Evolutionary conservation across 148 eudicot species (phyloP).

Genomic region (Cornus florida): DNA sequence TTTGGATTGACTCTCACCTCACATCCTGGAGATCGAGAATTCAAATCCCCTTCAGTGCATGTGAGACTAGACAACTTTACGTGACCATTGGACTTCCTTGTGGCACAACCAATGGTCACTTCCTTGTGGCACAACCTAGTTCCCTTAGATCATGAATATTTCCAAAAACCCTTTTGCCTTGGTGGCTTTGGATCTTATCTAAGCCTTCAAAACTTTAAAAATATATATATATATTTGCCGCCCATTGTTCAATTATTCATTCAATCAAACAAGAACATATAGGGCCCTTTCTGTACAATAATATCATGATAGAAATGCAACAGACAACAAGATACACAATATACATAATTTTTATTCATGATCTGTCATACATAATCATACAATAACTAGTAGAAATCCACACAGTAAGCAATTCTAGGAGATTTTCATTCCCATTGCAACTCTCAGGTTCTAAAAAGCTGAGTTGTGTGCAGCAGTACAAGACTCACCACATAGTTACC

Average conservation of each 20-base stretch:
- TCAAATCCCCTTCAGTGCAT: too few species aligned
- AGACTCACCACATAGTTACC: background rate
- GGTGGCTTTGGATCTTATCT: too few species aligned
- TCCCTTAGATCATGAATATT: too few species aligned
- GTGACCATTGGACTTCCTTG: too few species aligned
- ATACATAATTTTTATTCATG: background rate
- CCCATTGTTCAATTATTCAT: background rate
- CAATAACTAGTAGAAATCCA: background rate
- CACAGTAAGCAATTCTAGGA: background rate
- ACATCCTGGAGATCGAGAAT: too few species aligned
- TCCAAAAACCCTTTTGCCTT: too few species aligned
- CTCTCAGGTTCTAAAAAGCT: slow-evolving; percentile 16
- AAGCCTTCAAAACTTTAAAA: too few species aligned
- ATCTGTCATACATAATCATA: background rate
- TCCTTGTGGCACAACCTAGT: too few species aligned
- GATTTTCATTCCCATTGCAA: slow-evolving; percentile 11
- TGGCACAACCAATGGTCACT: too few species aligned
- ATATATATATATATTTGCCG: too few species aligned
- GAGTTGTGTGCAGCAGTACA: slow-evolving; percentile 2
- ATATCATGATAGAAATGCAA: background rate
- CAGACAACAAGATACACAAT: background rate
- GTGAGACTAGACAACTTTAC: too few species aligned
- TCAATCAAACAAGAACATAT: background rate
- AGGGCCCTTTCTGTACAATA: background rate
- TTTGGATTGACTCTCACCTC: too few species aligned